phyloP scores from a whole-genome alignment of 805 yeast genomes.

The Teunomyces tritomae region DNA sequence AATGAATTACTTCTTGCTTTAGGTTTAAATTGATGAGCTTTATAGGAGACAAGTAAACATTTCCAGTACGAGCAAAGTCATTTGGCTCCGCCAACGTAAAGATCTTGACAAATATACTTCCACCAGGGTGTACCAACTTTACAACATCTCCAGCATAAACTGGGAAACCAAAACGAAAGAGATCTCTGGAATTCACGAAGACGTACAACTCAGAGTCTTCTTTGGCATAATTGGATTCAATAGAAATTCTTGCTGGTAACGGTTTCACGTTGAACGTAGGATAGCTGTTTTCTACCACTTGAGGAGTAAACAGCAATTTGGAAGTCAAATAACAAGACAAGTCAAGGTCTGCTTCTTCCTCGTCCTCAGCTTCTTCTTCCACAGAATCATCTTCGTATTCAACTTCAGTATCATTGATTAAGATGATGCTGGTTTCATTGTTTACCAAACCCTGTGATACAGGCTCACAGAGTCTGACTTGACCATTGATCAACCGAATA shows the following conservation, averaged over 20 bases:
- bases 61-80: slow-evolving; percentile 18
- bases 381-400: slow-evolving; percentile 9
- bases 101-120: slow-evolving; percentile 36
- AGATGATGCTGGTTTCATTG: slow-evolving; percentile 48
- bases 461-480: slow-evolving; percentile 66
- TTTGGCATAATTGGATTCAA: slow-evolving; percentile 19
- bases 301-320: slow-evolving; percentile 19
- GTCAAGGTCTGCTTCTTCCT: slow-evolving; percentile 18
- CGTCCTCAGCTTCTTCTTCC: slow-evolving; percentile 7
- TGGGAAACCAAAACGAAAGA: slow-evolving; percentile 53
- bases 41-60: slow-evolving; percentile 62
- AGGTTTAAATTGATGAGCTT: slow-evolving; percentile 48
- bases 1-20: slow-evolving; percentile 21
- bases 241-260: slow-evolving; percentile 25
- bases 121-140: slow-evolving; percentile 19
- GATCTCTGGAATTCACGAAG: slow-evolving; percentile 45
- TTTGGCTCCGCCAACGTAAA: slow-evolving; percentile 68
- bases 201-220: slow-evolving; percentile 41
- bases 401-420: slow-evolving; percentile 38
- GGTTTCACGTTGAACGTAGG: slow-evolving; percentile 24
- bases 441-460: slow-evolving; percentile 61
- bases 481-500: slow-evolving; percentile 46
- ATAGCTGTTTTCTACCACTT: background rate
- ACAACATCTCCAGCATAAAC: slow-evolving; percentile 70
- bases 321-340: slow-evolving; percentile 34